Percentiles rank a stretch among this genome's conserved stretches.
Evolutionary conservation across 768 basidiomycete species (phyloP).

Genomic region (Mycena olivaceomarginata): DNA sequence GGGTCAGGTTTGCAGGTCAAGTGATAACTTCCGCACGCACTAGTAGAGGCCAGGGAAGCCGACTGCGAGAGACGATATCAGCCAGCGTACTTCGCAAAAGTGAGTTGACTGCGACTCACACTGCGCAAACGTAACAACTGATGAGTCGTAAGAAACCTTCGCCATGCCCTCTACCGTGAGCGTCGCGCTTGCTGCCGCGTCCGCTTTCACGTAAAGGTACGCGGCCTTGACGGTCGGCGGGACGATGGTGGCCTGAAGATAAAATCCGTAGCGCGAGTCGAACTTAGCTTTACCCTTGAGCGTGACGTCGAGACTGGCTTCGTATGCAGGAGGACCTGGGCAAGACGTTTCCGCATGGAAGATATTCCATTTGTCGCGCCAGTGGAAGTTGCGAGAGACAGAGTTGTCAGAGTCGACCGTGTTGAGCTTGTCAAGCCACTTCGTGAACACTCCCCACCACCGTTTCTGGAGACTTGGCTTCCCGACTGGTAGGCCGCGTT

Average conservation of each 20-base stretch:
- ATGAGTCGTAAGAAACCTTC: slow-evolving; percentile 1
- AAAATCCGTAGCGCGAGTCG: slow-evolving; percentile 9
- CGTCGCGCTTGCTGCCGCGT: background rate
- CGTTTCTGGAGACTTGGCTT: background rate
- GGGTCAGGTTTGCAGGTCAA: slow-evolving; percentile 13
- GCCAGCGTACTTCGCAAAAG: slow-evolving; percentile 13
- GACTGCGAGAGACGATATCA: slow-evolving; percentile 2
- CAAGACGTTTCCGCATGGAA: background rate
- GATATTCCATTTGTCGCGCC: slow-evolving; percentile 7
- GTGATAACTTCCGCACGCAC: slow-evolving; percentile 5
- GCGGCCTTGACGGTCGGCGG: background rate
- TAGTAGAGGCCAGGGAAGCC: slow-evolving; percentile 21
- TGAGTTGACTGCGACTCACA: background rate
- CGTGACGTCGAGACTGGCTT: background rate
- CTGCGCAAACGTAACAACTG: background rate
- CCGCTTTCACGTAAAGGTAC: background rate
- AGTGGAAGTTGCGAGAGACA: background rate
- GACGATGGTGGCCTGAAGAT: background rate
- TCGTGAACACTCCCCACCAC: slow-evolving; percentile 22
- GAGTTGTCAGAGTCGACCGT: slow-evolving; percentile 7
- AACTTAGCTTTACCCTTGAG: background rate
- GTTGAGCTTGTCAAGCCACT: slow-evolving; percentile 15
- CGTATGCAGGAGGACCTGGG: slow-evolving; percentile 3
- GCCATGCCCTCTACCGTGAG: background rate
- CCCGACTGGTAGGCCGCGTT: background rate